Conservation (phyloP, 805 yeast genomes). For the Candida verbasci region DNA sequence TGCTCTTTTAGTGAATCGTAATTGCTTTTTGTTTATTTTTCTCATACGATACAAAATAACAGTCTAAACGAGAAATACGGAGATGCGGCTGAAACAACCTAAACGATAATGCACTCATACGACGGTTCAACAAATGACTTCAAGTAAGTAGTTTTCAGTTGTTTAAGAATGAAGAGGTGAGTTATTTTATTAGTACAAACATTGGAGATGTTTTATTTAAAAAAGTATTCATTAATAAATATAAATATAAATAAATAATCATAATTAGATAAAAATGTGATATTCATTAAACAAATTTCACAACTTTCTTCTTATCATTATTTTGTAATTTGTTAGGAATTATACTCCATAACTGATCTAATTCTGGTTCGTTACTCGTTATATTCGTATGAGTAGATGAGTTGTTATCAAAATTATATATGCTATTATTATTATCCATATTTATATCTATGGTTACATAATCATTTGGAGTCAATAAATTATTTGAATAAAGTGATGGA, state of each 20-base stretch:
- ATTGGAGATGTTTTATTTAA: no score
- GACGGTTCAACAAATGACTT: no score
- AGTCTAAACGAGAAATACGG: no score
- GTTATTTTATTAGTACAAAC: no score
- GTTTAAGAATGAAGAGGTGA: no score
- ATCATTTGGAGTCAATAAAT: constrained; percentile 2
- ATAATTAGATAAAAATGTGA: neutral
- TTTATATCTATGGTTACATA: constrained; percentile 2
- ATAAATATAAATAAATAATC: neutral
- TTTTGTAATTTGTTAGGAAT: neutral
- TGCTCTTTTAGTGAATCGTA: no score
- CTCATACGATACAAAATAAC: no score
- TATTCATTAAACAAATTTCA: neutral
- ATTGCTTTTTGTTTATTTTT: no score
- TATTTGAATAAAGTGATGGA: neutral
- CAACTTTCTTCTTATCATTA: neutral
- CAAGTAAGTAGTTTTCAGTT: no score
- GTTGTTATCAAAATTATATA: neutral
- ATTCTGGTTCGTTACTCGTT: neutral
- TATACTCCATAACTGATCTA: neutral
- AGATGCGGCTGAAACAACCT: no score
- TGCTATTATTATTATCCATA: neutral
- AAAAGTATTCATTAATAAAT: neutral
- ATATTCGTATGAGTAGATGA: neutral
- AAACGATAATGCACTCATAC: no score